Evolutionary conservation across 768 basidiomycete species (phyloP), one percentile per base, ranked within the genome.

Genomic region (Suillus luteus): DNA sequence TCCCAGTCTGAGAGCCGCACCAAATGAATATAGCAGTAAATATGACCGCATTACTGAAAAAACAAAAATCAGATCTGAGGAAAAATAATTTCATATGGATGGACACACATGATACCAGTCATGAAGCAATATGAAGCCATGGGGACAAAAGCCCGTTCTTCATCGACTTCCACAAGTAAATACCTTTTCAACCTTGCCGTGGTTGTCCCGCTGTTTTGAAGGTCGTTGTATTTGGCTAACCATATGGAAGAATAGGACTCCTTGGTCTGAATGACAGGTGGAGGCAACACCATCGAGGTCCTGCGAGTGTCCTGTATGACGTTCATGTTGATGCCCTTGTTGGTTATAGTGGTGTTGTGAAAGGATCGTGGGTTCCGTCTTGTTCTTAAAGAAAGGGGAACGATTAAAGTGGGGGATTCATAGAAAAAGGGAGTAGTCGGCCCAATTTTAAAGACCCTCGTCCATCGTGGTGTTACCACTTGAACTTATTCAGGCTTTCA

Each of bases 1-100:
- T 90, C 59, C 88, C 89, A 2, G 89, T 91, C 74, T 92, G 90
- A 76, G 90, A 92, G 35, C 86, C 90, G 71, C 87, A 89, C 89
- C 90, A 92, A 10, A 91, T 85, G 74, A 88, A 92, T 62, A 90
- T 80, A 5, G 91, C 87, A 43, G 88, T 85, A 78, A 92, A 92
- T 1, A 86, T 86, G 48, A 91, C 77, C 2, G 83, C 82, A 69
- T 89, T 86, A 33, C 89, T 90, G 62, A 15, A 37, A 11, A n/a
- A 43, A 9, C 14, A 27, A 19, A 38, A 17, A 31, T 62, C 22
- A 22, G 63, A 57, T 38, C 48, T 49, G 22, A 54, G 31, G 27
- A 59, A 22, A 31, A 33, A 54, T 33, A 19, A 62, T 1, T n/a
- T 46, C 4, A 46, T 31, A 14, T 19, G 2, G 8, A 17, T 57